Evolutionary conservation across 1,139 yeast genomes (phyloP), one percentile per base, ranked within the genome.

Genomic region (Lodderomyces metapsilosis): DNA sequence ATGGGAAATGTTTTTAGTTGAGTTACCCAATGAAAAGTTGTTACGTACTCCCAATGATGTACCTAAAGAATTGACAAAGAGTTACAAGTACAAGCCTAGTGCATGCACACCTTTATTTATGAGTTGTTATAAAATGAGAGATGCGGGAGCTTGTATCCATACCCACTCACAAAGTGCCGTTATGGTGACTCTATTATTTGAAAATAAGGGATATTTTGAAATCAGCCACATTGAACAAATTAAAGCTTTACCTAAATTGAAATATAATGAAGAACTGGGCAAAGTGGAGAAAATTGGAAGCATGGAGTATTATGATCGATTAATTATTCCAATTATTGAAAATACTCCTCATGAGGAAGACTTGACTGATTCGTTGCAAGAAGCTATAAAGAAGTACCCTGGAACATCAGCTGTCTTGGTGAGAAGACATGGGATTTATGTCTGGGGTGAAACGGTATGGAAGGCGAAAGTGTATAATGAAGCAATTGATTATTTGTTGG

Each of bases 371-470:
- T 69, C 81, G 17, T 68, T 91, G 39, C 79, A 79, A 50, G 66
- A 75, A 43, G 85, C 91, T 2, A 78, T 89, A 43, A 64, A 55
- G 20, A 68, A 76, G 15, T 84, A 88, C 52, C 96, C 97, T 1
- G 75, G 78, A 0, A 69, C 95, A 2, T 78, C 89, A 6, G 97
- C 98, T 0, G 91, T 91, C 1, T 71, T 91, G 43, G 98, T 91
- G 6, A 78, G 96, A 61, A 75, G 96, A 58, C 98, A 91, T 56
- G 98, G 98, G 1, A 84, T 91, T 34, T 91, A 84, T 57, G 96
- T 89, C 12, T 91, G 98, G 97, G 98, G 97, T 18, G 89, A 86
- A 52, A 81, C 78, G 20, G 88, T 88, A 10, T 86, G 95, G 88
- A 88, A 89, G 62, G 96, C 97, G 39, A 91, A 91, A 66, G 80